phyloP scores from a whole-genome alignment of 352 stramenopile genomes.

The Globisporangium paddicum region DNA sequence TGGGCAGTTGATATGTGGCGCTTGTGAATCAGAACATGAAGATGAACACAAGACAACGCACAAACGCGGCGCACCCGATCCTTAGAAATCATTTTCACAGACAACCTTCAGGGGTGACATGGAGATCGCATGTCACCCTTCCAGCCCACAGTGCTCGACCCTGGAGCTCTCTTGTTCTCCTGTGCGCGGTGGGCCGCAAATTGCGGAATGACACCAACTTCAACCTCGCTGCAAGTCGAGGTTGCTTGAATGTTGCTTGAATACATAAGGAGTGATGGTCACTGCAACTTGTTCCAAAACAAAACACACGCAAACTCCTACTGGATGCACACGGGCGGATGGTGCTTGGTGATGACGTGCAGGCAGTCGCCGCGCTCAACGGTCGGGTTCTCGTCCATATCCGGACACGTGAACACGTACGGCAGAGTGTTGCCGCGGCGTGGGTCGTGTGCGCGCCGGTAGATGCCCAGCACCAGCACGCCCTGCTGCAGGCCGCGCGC shows the following conservation, averaged over 20 bases:
- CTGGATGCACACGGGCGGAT: constrained; percentile 23
- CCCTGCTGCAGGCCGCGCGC: constrained; percentile 29
- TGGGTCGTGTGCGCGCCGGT: constrained; percentile 28
- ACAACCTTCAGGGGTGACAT: too few relatives aligned
- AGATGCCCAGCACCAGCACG: constrained; percentile 44
- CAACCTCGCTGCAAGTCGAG: neutral
- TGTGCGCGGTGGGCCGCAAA: neutral
- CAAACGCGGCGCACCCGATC: too few relatives aligned
- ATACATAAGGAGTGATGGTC: too few relatives aligned
- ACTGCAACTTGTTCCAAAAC: too few relatives aligned
- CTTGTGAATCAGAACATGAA: too few relatives aligned
- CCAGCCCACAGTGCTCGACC: constrained; percentile 29
- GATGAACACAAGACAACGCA: too few relatives aligned
- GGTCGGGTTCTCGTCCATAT: constrained; percentile 18
- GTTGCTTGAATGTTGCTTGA: constrained; percentile 6
- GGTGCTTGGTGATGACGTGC: constrained; percentile 30
- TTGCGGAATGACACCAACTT: constrained; percentile 7
- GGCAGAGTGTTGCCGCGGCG: constrained; percentile 38
- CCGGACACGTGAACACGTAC: constrained; percentile 54
- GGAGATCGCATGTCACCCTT: too few relatives aligned
- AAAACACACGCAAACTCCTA: too few relatives aligned
- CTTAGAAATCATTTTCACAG: too few relatives aligned
- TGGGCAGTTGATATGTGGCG: too few relatives aligned
- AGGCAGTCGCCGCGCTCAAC: constrained; percentile 37
- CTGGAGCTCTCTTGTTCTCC: constrained; percentile 11